Base-by-base conservation (phyloP, 495 filamentous ascomycete genomes). In the Hyphodiscus hymeniophilus region DNA sequence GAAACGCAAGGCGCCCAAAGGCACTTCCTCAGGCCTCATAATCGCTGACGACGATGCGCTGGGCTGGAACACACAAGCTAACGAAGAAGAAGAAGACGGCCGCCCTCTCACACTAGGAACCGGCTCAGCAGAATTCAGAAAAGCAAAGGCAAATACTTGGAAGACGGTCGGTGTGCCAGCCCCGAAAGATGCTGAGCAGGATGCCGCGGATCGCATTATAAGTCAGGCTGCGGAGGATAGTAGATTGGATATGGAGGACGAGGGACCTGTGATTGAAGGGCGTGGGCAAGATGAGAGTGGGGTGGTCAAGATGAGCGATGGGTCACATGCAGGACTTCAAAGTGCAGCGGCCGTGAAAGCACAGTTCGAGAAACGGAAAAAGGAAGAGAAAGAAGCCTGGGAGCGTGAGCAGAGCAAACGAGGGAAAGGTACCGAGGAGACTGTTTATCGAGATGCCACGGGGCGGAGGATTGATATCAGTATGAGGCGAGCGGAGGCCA, bases 391-490 rank as follows among this genome's bases (percentile, higher is more conserved):
- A 1, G 52, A 40, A 5, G 68, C 68, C 12, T 76, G 66, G 31
- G 63, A 72, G 47, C 59, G 54, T 3, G 52, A 60, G 32, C 21
- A 48, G 21, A 59, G 59, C 69, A 74, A 46, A 70, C 67, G 42
- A 46, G 43, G 34, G 16, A 57, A 55, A 5, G 68, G 73, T 16
- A 54, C 56, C 4, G 67, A 59, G 54, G 89, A 97, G 64, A 89
- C 91, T 0, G 85, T 96, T 35, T 92, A 96, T 59, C 82, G 92
- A 41, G 92, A 98, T 70, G 92, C 92, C 10, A 89, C 82, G 2
- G 92, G 92, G 2, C 77, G 90, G 16, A 82, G 95, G 11, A 86
- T 97, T 51, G 94, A 97, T 59, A 81, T 95, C 7, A 77, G 82
- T 2, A 87, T 96, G 84, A 84, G 85, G 62, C 74, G 91, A 3